These are phyloP conservation scores for Pythium phragmiticola DNA, from an alignment of 352 stramenopile genomes.

Conservation along the genomic window DNA sequence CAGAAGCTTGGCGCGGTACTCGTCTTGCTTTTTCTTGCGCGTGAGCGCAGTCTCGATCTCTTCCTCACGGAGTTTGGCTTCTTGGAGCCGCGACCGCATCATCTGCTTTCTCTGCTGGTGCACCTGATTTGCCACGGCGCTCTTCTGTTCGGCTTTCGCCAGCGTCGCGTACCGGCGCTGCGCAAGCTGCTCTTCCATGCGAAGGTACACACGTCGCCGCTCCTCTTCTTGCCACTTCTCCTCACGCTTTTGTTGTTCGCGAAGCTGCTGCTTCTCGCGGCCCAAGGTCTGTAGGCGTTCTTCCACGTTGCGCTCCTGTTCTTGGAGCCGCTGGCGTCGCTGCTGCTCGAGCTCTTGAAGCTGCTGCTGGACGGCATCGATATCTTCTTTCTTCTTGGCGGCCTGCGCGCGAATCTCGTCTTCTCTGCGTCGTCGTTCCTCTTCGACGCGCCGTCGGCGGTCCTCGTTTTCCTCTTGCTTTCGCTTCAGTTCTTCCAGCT, in stretches of 20 bases:
- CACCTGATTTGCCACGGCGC: constrained; percentile 41
- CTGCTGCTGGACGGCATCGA: constrained; percentile 60
- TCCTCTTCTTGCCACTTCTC: constrained; percentile 54
- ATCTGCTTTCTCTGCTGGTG: constrained; percentile 54
- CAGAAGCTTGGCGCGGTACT: constrained; percentile 56
- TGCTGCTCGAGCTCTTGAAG: constrained; percentile 53
- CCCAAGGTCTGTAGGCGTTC: constrained; percentile 43
- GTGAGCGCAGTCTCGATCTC: constrained; percentile 63
- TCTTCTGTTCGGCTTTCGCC: constrained; percentile 58
- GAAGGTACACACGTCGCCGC: constrained; percentile 47
- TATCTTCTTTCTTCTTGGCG: constrained; percentile 57
- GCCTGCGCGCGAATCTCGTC: constrained; percentile 46
- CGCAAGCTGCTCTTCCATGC: constrained; percentile 58
- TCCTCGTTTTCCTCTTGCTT: constrained; percentile 68
- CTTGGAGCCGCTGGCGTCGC: constrained; percentile 41
- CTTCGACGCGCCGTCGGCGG: constrained; percentile 33
- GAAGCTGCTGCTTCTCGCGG: constrained; percentile 47
- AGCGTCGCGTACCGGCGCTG: constrained; percentile 44
- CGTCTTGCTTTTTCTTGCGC: constrained; percentile 62
- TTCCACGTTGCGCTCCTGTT: constrained; percentile 51
- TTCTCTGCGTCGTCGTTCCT: constrained; percentile 36
- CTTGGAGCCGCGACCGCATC: constrained; percentile 49
- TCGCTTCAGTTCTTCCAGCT: constrained; percentile 48
- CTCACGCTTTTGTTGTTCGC: constrained; percentile 48
- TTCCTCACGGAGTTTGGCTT: constrained; percentile 77